These are phyloP conservation scores for Ceratocystis alfenasii DNA, from an alignment of 2,329 filamentous ascomycete species.

Conservation along the genomic window DNA sequence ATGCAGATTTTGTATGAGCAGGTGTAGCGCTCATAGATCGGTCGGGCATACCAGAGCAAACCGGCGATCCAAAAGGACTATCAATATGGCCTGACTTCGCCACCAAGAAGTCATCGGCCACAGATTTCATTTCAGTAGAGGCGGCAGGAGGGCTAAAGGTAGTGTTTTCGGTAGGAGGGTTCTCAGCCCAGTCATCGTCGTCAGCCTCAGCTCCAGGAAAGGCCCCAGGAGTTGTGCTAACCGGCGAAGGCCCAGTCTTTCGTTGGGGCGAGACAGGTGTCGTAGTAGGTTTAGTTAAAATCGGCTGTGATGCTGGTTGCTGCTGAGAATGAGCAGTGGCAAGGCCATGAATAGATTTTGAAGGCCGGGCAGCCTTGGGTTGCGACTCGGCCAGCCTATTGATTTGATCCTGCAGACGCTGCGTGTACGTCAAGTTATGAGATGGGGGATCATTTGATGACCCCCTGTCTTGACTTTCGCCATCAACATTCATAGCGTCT, in stretches of 20 bases:
- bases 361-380: conserved; percentile 35
- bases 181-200: conserved; percentile 46
- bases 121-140: conserved; percentile 13
- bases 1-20: conserved; percentile 50
- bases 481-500: conserved; percentile 27
- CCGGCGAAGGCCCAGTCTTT: conserved; percentile 26
- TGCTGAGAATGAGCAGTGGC: conserved; percentile 21
- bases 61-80: conserved; percentile 30
- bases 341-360: conserved; percentile 37
- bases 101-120: conserved; percentile 30
- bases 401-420: conserved; percentile 85
- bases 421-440: conserved; percentile 85
- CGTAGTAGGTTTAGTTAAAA: conserved; percentile 28
- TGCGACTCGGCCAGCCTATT: conserved; percentile 55
- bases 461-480: conserved; percentile 35
- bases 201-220: background rate
- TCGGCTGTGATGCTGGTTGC: background rate
- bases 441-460: conserved; percentile 29
- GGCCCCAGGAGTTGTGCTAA: conserved; percentile 34
- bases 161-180: conserved; percentile 32
- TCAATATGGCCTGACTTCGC: conserved; percentile 33
- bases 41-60: background rate
- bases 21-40: conserved; percentile 26
- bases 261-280: conserved; percentile 24
- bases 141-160: conserved; percentile 5